These are phyloP conservation scores for Scopulariopsis brevicaulis DNA, from an alignment of 2,329 filamentous ascomycete genomes.

Conservation along the genomic window DNA sequence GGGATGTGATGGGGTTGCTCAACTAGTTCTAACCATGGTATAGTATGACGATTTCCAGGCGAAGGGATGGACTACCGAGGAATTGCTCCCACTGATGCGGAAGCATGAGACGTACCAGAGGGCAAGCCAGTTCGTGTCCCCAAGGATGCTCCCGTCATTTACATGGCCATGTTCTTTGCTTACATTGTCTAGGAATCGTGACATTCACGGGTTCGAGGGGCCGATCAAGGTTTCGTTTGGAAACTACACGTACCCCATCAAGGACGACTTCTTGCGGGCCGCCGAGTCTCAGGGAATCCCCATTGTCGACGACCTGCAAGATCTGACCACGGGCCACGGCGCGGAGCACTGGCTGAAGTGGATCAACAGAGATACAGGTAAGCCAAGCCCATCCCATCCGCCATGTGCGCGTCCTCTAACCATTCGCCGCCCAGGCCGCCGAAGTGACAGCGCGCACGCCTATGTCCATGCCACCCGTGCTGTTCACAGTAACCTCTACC, in stretches of 20 bases:
- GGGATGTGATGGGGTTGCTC: neutral
- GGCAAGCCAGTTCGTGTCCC: conserved; percentile 29
- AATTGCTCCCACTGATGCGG: conserved; percentile 65
- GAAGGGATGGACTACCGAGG: conserved; percentile 68
- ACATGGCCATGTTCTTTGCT: neutral
- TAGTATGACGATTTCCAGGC: conserved; percentile 73
- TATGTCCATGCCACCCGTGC: conserved; percentile 69
- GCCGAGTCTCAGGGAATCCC: conserved; percentile 64
- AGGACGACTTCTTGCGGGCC: conserved; percentile 68
- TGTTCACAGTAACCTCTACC: conserved; percentile 58
- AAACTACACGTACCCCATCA: conserved; percentile 72
- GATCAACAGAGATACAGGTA: conserved; percentile 56
- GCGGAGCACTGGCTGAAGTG: conserved; percentile 79
- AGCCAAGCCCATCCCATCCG: neutral
- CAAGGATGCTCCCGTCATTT: neutral
- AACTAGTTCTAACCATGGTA: conserved; percentile 25
- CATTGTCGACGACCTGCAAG: conserved; percentile 65
- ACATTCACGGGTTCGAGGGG: conserved; percentile 65
- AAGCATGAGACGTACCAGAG: conserved; percentile 73
- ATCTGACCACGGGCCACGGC: conserved; percentile 56
- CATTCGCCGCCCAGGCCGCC: conserved; percentile 36
- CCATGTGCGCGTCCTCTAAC: neutral
- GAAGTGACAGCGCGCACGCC: conserved; percentile 66
- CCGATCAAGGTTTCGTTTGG: conserved; percentile 77
- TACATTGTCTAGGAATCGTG: conserved; percentile 21